Conservation (phyloP, 2,329 filamentous ascomycete species). For the Fusarium brachygibbosum region DNA sequence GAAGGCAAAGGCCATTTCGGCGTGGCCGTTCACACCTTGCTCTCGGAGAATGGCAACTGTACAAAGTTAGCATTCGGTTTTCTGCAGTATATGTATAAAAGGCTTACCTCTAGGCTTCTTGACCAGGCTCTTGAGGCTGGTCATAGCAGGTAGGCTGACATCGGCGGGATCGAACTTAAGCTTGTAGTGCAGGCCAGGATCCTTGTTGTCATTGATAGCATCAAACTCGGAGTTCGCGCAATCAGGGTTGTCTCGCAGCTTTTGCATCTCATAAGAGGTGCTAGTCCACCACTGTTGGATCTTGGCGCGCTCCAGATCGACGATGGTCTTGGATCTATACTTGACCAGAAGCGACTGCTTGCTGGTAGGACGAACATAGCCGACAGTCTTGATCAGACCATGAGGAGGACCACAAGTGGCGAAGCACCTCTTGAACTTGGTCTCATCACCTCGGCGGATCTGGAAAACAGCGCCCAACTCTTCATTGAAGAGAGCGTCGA, state of each 20-base stretch:
- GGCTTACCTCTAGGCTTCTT: constrained; percentile 64
- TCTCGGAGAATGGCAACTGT: constrained; percentile 94
- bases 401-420: constrained; percentile 88
- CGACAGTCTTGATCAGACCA: constrained; percentile 86
- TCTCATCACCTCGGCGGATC: constrained; percentile 86
- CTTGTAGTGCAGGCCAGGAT: constrained; percentile 88
- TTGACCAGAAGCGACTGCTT: constrained; percentile 85
- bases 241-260: constrained; percentile 85
- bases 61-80: constrained; percentile 66
- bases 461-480: constrained; percentile 98
- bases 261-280: constrained; percentile 93
- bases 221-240: constrained; percentile 88
- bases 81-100: constrained; percentile 11
- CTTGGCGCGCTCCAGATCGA: constrained; percentile 75
- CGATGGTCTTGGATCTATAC: constrained; percentile 76
- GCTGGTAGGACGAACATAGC: constrained; percentile 74
- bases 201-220: constrained; percentile 78
- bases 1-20: constrained; percentile 99
- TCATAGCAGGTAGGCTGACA: constrained; percentile 73
- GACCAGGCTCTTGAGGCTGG: constrained; percentile 64
- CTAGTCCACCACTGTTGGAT: constrained; percentile 91
- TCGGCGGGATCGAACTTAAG: constrained; percentile 85
- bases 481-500: constrained; percentile 92
- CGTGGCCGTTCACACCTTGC: constrained; percentile 93
- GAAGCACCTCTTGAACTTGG: constrained; percentile 88